These are phyloP conservation scores for Fusarium buharicum DNA, from an alignment of 2,329 filamentous ascomycete genomes.

Conservation along the genomic window DNA sequence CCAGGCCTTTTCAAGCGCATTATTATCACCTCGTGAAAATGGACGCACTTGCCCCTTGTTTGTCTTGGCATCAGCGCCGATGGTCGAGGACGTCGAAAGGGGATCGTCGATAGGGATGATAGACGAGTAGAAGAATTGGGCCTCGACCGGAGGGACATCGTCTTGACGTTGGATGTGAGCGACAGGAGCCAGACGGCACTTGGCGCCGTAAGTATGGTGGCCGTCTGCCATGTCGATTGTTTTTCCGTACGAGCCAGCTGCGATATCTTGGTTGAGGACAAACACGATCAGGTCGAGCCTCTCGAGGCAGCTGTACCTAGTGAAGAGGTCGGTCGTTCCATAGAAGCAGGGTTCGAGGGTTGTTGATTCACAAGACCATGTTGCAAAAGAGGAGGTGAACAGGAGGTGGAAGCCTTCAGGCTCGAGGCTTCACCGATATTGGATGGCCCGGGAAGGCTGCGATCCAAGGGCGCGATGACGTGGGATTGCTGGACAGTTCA, in stretches of 20 bases:
- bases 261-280: constrained; percentile 11
- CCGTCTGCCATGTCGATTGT: constrained; percentile 33
- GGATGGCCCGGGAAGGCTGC: too few relatives aligned
- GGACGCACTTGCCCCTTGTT: constrained; percentile 74
- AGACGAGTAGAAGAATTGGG: constrained; percentile 89
- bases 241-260: not conserved
- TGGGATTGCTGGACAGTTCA: constrained; percentile 19
- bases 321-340: constrained; percentile 32
- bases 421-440: constrained; percentile 23
- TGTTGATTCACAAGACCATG: constrained; percentile 14
- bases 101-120: constrained; percentile 87
- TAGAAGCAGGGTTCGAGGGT: constrained; percentile 26
- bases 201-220: constrained; percentile 68
- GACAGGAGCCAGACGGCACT: constrained; percentile 66
- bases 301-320: constrained; percentile 24
- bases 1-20: constrained; percentile 83
- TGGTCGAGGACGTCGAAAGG: constrained; percentile 71
- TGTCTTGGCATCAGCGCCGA: constrained; percentile 61
- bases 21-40: constrained; percentile 82
- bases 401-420: constrained; percentile 12
- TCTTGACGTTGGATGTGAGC: constrained; percentile 54
- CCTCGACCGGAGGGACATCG: constrained; percentile 67
- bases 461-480: constrained; percentile 35
- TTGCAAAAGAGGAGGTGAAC: not conserved
- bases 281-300: constrained; percentile 28